Evolutionary conservation across 2,329 filamentous ascomycete species (phyloP), one percentile per base, ranked within the genome.

Genomic region (Monosporascus sp.): DNA sequence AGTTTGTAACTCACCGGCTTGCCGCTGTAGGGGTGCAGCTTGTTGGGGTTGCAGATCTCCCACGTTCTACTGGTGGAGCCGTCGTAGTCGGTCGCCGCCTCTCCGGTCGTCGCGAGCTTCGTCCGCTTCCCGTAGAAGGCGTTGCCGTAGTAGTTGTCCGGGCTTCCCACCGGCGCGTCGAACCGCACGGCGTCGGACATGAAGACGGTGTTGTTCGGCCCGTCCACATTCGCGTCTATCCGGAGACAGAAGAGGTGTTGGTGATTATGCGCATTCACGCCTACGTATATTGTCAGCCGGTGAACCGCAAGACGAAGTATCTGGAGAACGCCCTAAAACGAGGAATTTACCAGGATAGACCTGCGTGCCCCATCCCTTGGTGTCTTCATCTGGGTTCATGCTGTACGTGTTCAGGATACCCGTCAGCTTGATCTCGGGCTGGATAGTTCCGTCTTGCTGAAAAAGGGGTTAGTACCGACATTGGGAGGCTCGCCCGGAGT

Each of bases 201-300:
- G 76, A 91, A 93, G 55, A 96, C 79, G 0, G 91, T 92, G 70
- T 97, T 97, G 58, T 86, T 80, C 1, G 86, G 82, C 0, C 92
- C 92, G 66, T 96, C 92, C 52, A 97, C 82, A 65, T 93, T 94
- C 35, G 91, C 83, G 68, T 97, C 89, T 44, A 96, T 77, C 43
- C 92, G 89, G 44, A 97, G 76, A 67, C 91, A 96, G 81, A 97
- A 97, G 35, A 97, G 80, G 70, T 97, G 92, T 72, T 97, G 91
- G 71, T 97, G 92, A 74, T 96, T 96, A 74, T 96, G 92, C 0
- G 92, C 92, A 65, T 96, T 96, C 65, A 96, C 91, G 41, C 89
- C 78, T 63, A 49, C 46, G 54, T 44, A 51, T 45, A 45, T n/a
- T 52, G 48, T 63, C 54, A 63, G 58, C 40, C n/a, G 17, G 19